Percentiles rank a stretch among this genome's conserved stretches.
Conservation (phyloP, 2,329 filamentous ascomycete species). For the Cladosporium cucumerinum region DNA sequence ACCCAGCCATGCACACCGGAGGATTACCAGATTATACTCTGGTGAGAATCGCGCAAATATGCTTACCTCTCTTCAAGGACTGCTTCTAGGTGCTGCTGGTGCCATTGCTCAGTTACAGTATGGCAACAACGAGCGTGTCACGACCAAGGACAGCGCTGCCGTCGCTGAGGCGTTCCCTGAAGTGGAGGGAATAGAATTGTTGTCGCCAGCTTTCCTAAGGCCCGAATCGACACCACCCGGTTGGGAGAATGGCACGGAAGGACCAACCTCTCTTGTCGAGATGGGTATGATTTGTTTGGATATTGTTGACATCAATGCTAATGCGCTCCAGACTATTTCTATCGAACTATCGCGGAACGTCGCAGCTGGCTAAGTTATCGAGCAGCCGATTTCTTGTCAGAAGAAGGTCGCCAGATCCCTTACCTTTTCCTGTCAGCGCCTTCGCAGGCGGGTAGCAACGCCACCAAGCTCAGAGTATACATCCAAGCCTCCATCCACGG, state of each 20-base stretch:
- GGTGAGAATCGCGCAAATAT: background rate
- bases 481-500: conserved; percentile 39
- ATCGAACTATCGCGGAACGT: conserved; percentile 18
- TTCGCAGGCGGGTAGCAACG: background rate
- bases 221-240: conserved; percentile 19
- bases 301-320: background rate
- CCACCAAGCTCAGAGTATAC: conserved; percentile 36
- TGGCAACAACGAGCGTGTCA: conserved; percentile 4
- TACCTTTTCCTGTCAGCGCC: conserved; percentile 16
- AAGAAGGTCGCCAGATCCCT: conserved; percentile 21
- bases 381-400: conserved; percentile 19
- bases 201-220: conserved; percentile 24
- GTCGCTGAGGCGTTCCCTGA: conserved; percentile 19
- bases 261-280: conserved; percentile 22
- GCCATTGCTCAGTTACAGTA: background rate
- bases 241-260: conserved; percentile 23
- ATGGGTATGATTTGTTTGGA: conserved; percentile 12
- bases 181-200: conserved; percentile 21
- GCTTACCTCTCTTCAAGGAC: background rate
- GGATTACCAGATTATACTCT: background rate
- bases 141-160: background rate
- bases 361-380: conserved; percentile 21
- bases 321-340: conserved; percentile 22
- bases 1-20: background rate
- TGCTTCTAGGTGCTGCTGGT: background rate